These are phyloP conservation scores for Fraxinus ornus DNA, from an alignment of 305 asterid genomes.

Conservation along the genomic window DNA sequence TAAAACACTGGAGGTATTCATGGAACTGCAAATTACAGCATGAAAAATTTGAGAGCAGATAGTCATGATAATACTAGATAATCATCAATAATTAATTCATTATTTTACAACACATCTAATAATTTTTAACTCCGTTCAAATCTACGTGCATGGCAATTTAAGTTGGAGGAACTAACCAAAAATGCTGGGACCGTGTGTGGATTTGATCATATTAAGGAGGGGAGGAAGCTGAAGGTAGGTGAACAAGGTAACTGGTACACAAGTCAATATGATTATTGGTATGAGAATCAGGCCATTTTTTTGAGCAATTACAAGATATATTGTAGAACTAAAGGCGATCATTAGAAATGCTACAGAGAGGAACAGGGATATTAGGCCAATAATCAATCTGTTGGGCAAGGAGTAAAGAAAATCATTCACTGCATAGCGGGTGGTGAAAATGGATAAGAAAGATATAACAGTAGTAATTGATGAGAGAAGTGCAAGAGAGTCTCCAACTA, in stretches of 20 bases:
- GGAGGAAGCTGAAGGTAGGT: background rate
- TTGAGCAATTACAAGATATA: background rate
- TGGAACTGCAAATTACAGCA: no score
- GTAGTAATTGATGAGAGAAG: background rate
- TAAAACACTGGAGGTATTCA: no score
- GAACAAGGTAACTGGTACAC: background rate
- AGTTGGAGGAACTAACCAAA: background rate
- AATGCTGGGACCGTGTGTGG: background rate
- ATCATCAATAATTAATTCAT: no score
- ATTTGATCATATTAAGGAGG: background rate
- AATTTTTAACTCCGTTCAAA: background rate
- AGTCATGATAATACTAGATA: no score
- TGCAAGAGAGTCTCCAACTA: background rate
- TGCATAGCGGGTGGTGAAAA: background rate
- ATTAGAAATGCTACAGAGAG: background rate
- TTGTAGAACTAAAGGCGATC: background rate
- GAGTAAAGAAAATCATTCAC: background rate
- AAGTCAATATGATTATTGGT: background rate
- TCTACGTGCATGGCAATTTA: background rate
- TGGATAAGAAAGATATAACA: background rate
- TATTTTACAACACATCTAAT: no score
- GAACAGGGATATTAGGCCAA: background rate
- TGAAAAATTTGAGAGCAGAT: no score
- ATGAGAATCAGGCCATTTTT: background rate
- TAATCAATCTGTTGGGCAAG: background rate